Percentiles rank a stretch among this genome's conserved stretches.
These are phyloP conservation scores for Xanthoceras sorbifolium DNA, from an alignment of 345 rosid genomes.

Conservation along the genomic window DNA sequence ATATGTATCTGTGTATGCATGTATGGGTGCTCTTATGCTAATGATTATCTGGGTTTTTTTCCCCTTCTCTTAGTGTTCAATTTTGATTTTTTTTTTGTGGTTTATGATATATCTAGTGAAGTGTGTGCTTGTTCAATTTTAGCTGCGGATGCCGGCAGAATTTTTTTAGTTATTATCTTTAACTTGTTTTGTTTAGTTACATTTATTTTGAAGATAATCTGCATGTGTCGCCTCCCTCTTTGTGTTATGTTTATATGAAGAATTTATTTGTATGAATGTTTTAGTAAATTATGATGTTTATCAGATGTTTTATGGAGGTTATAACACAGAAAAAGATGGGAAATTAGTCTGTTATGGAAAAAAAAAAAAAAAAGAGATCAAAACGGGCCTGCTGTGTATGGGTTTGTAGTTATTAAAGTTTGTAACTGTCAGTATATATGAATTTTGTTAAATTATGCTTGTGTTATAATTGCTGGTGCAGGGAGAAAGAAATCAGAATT, in stretches of 20 bases:
- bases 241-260: not conserved
- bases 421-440: not conserved
- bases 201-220: not conserved
- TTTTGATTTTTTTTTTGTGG: not conserved
- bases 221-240: too few species aligned
- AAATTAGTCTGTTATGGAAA: not conserved
- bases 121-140: not conserved
- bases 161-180: not conserved
- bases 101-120: not conserved
- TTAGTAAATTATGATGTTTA: not conserved
- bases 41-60: conserved; percentile 15
- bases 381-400: not conserved
- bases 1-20: not conserved
- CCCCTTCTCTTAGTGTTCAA: not conserved
- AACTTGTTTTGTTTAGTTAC: not conserved
- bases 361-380: not conserved
- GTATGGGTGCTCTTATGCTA: not conserved
- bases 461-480: conserved; percentile 19
- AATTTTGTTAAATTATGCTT: not conserved
- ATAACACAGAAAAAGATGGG: not conserved
- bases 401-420: not conserved
- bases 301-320: not conserved
- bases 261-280: not conserved
- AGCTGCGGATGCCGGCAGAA: not conserved
- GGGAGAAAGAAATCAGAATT: conserved; percentile 35